phyloP scores from a whole-genome alignment of 352 stramenopile genomes.

The Globisporangium apiculatum region DNA sequence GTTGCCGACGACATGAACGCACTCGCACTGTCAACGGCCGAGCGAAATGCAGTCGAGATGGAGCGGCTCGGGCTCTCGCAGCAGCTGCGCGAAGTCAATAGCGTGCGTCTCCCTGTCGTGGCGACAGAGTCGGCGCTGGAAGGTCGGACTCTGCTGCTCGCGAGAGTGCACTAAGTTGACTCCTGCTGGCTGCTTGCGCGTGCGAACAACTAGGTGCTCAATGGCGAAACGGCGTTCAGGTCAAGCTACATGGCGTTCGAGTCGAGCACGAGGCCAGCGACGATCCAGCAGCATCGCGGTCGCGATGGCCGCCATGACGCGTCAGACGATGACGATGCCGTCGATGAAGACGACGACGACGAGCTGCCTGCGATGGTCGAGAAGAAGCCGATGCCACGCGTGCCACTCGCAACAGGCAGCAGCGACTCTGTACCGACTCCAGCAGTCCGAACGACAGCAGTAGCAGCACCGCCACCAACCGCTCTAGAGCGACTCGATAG shows the following conservation, averaged over 20 bases:
- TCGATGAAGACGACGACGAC: constrained; percentile 19
- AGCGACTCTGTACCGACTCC: no score
- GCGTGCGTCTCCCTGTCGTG: constrained; percentile 21
- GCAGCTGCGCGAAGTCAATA: constrained; percentile 61
- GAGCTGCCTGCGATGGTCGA: constrained; percentile 56
- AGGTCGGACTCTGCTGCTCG: no score
- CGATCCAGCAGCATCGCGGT: not conserved
- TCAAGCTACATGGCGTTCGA: constrained; percentile 36
- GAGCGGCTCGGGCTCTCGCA: constrained; percentile 62
- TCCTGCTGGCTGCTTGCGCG: no score
- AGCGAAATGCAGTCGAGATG: constrained; percentile 50
- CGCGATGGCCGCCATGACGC: not conserved
- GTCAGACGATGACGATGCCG: not conserved
- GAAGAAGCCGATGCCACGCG: constrained; percentile 13
- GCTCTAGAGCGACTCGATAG: no score
- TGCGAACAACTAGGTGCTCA: constrained; percentile 34
- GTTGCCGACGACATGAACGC: constrained; percentile 6
- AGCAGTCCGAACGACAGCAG: no score
- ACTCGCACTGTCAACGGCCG: constrained; percentile 22
- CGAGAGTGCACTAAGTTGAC: no score
- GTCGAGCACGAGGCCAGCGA: not conserved
- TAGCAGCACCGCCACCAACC: no score
- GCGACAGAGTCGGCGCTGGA: no score
- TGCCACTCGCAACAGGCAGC: not conserved
- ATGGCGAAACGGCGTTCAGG: constrained; percentile 42